A percentile compares a stretch with the other conserved stretches of the same genome.
These are phyloP conservation scores for Mycena citricolor DNA, from an alignment of 1,284 basidiomycete species.

Conservation along the genomic window DNA sequence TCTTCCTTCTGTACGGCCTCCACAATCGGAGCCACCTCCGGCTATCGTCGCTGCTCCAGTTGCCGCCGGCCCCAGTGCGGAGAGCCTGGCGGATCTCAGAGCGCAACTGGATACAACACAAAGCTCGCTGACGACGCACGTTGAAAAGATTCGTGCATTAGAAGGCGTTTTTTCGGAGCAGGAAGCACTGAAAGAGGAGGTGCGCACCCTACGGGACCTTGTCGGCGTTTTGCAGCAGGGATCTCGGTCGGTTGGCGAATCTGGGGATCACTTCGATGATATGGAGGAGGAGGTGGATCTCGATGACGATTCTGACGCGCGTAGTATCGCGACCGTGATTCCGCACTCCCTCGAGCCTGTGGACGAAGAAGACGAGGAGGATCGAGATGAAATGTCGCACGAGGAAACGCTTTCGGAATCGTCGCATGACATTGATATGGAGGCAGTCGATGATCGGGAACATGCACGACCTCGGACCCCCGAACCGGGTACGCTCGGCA, in stretches of 20 bases:
- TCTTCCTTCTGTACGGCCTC: constrained; percentile 65
- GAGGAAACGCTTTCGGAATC: constrained; percentile 29
- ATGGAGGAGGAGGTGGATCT: constrained; percentile 41
- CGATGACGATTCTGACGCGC: constrained; percentile 58
- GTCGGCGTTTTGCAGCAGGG: constrained; percentile 46
- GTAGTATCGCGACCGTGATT: constrained; percentile 63
- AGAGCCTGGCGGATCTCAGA: constrained; percentile 65
- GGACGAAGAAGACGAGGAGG: constrained; percentile 70
- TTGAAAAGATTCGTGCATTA: constrained; percentile 83
- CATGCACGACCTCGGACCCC: constrained; percentile 72
- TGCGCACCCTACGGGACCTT: constrained; percentile 68
- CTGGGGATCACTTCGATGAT: constrained; percentile 36
- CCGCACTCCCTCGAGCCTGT: constrained; percentile 72
- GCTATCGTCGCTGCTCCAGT: constrained; percentile 26
- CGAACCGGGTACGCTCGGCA: constrained; percentile 70
- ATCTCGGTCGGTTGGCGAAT: constrained; percentile 23
- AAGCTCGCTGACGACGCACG: constrained; percentile 72
- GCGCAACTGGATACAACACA: constrained; percentile 87
- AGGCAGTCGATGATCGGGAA: constrained; percentile 45
- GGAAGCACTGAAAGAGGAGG: constrained; percentile 81
- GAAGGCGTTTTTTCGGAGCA: constrained; percentile 87
- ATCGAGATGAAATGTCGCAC: constrained; percentile 29
- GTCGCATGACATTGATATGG: constrained; percentile 30
- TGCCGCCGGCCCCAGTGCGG: constrained; percentile 36
- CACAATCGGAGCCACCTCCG: constrained; percentile 32